Conservation (phyloP, 345 rosid species). For the Eucalyptus grandis region DNA sequence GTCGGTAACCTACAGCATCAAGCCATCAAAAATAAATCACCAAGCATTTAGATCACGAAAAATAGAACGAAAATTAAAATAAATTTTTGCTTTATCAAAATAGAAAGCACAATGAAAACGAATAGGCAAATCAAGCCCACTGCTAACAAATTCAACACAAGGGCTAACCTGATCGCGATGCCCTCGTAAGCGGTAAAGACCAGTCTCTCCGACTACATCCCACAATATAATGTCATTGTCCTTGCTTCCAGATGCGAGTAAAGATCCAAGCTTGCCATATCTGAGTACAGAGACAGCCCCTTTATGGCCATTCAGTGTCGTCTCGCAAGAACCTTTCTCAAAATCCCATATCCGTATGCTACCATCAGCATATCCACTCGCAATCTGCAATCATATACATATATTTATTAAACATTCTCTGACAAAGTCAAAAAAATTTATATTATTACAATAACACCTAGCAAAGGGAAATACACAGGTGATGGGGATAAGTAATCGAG, state of each 20-base stretch:
- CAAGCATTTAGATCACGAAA: background rate
- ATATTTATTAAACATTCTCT: background rate
- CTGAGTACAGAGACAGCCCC: conserved; percentile 76
- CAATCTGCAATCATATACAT: conserved; percentile 10
- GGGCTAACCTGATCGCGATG: conserved; percentile 84
- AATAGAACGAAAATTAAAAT: background rate
- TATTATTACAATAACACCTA: background rate
- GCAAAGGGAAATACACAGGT: background rate
- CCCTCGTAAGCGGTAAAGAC: conserved; percentile 76
- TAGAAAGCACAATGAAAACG: background rate
- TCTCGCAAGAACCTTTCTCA: conserved; percentile 74
- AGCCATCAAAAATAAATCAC: background rate
- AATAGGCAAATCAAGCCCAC: background rate
- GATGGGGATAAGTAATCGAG: background rate
- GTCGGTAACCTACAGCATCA: conserved; percentile 57
- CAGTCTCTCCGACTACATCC: conserved; percentile 89
- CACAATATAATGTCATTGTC: conserved; percentile 85
- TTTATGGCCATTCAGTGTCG: conserved; percentile 69
- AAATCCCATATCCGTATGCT: conserved; percentile 81
- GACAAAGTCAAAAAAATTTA: background rate
- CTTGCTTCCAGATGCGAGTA: conserved; percentile 94
- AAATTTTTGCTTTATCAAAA: background rate
- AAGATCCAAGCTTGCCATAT: conserved; percentile 54
- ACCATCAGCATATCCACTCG: conserved; percentile 73
- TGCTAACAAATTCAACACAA: background rate